phyloP scores from a whole-genome alignment of 2,329 filamentous ascomycete genomes.

The Apiospora phragmitis region DNA sequence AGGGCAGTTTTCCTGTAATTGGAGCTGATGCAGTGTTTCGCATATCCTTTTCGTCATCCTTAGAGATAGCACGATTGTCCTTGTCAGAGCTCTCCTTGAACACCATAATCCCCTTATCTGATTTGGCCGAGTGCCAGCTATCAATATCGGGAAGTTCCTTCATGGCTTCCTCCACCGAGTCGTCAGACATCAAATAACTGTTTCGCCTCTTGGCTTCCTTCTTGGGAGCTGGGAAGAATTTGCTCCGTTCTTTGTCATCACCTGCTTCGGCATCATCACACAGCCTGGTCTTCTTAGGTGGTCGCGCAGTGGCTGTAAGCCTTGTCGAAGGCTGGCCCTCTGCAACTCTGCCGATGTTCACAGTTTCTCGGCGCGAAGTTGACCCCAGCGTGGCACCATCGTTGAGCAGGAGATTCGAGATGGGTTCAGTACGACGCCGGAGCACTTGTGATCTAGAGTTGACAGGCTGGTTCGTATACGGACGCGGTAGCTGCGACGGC shows the following conservation, averaged over 20 bases:
- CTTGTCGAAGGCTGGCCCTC: not conserved
- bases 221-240: conserved; percentile 48
- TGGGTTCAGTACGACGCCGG: conserved; percentile 54
- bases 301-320: conserved; percentile 32
- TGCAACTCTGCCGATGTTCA: not conserved
- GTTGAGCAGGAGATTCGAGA: conserved; percentile 43
- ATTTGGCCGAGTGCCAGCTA: conserved; percentile 45
- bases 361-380: conserved; percentile 27
- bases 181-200: conserved; percentile 54
- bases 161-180: conserved; percentile 57
- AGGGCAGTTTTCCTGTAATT: conserved; percentile 9
- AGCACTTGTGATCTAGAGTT: conserved; percentile 40
- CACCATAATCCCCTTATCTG: conserved; percentile 40
- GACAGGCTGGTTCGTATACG: conserved; percentile 26
- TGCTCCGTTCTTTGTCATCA: conserved; percentile 48
- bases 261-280: conserved; percentile 43
- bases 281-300: conserved; percentile 58
- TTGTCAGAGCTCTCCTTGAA: conserved; percentile 44
- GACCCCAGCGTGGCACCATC: conserved; percentile 26
- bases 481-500: conserved; percentile 24
- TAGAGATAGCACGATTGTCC: conserved; percentile 16
- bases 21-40: conserved; percentile 9
- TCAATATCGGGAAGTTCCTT: conserved; percentile 51
- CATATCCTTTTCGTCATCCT: conserved; percentile 19
- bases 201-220: conserved; percentile 28